phyloP scores from a whole-genome alignment of 2,329 filamentous ascomycete genomes.

The Pseudogymnoascus sp. region DNA sequence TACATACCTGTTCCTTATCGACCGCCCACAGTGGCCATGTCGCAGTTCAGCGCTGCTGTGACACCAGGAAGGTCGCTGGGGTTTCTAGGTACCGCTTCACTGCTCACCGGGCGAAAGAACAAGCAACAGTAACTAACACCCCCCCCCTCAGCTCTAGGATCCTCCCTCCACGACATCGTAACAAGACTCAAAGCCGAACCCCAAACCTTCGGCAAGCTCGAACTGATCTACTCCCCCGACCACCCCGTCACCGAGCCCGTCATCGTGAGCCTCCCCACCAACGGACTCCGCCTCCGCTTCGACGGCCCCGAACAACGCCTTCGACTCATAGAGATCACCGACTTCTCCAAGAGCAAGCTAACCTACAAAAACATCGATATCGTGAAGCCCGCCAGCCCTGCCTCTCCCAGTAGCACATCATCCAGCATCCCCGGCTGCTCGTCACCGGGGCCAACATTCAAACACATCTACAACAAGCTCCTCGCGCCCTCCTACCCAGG shows the following conservation, averaged over 20 bases:
- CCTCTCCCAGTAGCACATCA: conserved; percentile 18
- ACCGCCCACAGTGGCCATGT: conserved; percentile 24
- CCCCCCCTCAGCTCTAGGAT: conserved; percentile 63
- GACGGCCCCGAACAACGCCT: conserved; percentile 89
- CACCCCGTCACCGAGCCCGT: conserved; percentile 71
- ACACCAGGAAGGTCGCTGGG: conserved; percentile 57
- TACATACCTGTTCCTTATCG: not conserved
- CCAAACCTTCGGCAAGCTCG: conserved; percentile 72
- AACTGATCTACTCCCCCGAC: conserved; percentile 72
- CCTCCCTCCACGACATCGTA: conserved; percentile 83
- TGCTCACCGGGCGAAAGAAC: not conserved
- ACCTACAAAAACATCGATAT: conserved; percentile 78
- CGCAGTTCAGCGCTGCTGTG: conserved; percentile 54
- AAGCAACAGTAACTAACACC: conserved; percentile 1
- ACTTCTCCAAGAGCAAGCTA: conserved; percentile 80
- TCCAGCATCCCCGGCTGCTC: conserved; percentile 30
- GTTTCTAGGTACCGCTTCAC: conserved; percentile 33
- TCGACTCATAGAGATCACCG: conserved; percentile 81
- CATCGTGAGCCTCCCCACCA: conserved; percentile 68
- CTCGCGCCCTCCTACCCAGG: conserved; percentile 91
- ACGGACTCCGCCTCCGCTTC: conserved; percentile 85
- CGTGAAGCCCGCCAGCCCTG: conserved; percentile 51
- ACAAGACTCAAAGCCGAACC: conserved; percentile 84
- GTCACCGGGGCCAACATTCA: conserved; percentile 65
- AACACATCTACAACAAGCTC: conserved; percentile 87